Conservation (phyloP, 139 green algal genomes). For the Auxenochlorella protothecoides region DNA sequence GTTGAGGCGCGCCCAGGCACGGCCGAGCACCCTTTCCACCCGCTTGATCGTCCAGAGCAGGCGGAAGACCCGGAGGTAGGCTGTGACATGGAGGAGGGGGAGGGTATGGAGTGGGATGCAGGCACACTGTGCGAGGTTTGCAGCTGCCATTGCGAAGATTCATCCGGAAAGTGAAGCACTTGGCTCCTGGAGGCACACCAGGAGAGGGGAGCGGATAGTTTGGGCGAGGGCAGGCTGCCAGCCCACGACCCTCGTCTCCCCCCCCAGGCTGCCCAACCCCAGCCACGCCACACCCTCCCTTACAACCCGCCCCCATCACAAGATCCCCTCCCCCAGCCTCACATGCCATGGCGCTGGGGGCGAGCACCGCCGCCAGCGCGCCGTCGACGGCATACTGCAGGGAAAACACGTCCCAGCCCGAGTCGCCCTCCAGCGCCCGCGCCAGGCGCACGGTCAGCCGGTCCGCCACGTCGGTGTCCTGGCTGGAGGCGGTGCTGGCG, state of each 20-base stretch:
- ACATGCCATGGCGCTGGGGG: slow-evolving; percentile 11
- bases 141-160: no score
- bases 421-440: slow-evolving; percentile 10
- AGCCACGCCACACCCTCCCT: not conserved
- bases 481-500: slow-evolving; percentile 48
- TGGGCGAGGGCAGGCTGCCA: not conserved
- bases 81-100: not conserved
- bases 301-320: not conserved
- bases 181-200: not conserved
- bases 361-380: slow-evolving; percentile 49
- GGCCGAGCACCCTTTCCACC: slow-evolving; percentile 57
- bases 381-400: slow-evolving; percentile 62
- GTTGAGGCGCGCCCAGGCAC: slow-evolving; percentile 62
- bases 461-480: slow-evolving; percentile 62
- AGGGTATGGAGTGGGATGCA: no score
- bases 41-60: slow-evolving; percentile 86
- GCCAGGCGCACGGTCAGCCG: slow-evolving; percentile 41
- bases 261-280: not conserved
- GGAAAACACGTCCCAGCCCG: slow-evolving; percentile 86
- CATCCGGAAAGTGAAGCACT: slow-evolving; percentile 18
- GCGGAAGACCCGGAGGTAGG: slow-evolving; percentile 68
- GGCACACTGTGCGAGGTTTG: no score
- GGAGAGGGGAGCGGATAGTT: not conserved
- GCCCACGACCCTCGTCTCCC: not conserved
- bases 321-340: not conserved